Evolutionary conservation across 805 yeast species (phyloP).

Genomic region (Candida arabinofermentans): DNA sequence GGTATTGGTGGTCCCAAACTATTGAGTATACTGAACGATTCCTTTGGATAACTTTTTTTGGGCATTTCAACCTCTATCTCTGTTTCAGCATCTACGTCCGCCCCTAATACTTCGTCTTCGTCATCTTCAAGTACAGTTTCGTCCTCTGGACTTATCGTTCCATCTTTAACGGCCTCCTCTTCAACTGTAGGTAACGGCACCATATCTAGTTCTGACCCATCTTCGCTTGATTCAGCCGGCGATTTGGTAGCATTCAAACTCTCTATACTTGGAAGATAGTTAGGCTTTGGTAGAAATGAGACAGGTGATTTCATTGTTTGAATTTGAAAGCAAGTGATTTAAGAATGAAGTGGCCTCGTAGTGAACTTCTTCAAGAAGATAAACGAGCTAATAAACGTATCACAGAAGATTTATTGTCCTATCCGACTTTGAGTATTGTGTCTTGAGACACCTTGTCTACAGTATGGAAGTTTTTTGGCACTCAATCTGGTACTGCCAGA

Average conservation of each 20-base stretch:
- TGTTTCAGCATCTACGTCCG: neutral
- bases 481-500: too few relatives aligned
- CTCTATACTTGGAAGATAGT: conserved; percentile 11
- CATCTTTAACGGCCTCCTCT: neutral
- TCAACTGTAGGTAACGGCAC: neutral
- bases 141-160: neutral
- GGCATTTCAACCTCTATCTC: neutral
- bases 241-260: conserved; percentile 3
- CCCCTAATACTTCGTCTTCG: conserved; percentile 1
- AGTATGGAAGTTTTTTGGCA: too few relatives aligned
- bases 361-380: too few relatives aligned
- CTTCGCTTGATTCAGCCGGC: neutral
- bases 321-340: too few relatives aligned
- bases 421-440: too few relatives aligned
- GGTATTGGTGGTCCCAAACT: conserved; percentile 1
- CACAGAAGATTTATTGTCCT: too few relatives aligned
- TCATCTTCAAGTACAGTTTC: neutral
- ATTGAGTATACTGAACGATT: neutral
- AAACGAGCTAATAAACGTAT: too few relatives aligned
- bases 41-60: conserved; percentile 4
- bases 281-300: conserved; percentile 8
- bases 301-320: neutral
- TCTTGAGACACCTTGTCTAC: too few relatives aligned
- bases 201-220: neutral
- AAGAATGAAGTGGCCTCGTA: too few relatives aligned